These are phyloP conservation scores for Senecio squalidus DNA, from an alignment of 140 eudicot species.

Conservation along the genomic window DNA sequence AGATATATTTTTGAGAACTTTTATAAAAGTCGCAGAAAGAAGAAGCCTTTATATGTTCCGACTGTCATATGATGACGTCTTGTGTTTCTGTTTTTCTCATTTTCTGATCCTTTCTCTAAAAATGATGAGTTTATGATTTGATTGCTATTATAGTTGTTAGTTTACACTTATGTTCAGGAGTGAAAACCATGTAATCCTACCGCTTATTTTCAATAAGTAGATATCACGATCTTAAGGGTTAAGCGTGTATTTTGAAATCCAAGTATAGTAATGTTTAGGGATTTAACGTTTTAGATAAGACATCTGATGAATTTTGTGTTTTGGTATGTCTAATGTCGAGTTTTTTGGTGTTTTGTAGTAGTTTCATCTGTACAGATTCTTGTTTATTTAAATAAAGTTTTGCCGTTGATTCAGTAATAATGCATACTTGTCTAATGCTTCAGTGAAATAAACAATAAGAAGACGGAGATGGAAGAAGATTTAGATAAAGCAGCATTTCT, in stretches of 20 bases:
- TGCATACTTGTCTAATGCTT: neutral
- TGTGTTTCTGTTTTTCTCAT: no score
- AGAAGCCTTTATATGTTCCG: no score
- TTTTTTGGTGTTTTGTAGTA: neutral
- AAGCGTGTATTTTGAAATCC: neutral
- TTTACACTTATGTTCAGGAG: no score
- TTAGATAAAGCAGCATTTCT: constrained; percentile 64
- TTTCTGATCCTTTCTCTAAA: no score
- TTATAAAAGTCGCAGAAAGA: no score
- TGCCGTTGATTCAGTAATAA: neutral
- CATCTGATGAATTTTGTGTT: neutral
- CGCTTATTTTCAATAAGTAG: neutral
- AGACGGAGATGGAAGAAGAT: constrained; percentile 59
- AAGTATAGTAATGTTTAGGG: neutral
- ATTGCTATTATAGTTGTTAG: no score
- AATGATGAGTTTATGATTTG: no score
- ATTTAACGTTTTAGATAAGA: neutral
- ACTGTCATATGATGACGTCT: no score
- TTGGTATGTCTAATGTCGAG: neutral
- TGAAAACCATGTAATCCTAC: no score
- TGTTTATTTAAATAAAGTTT: constrained; percentile 5
- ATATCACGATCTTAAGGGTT: neutral
- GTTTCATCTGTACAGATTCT: neutral
- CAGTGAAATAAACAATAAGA: constrained; percentile 16
- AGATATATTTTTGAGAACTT: no score